Percentiles rank a stretch among this genome's conserved stretches.
Conservation (phyloP, 345 rosid species). For the Citrus inodora region DNA sequence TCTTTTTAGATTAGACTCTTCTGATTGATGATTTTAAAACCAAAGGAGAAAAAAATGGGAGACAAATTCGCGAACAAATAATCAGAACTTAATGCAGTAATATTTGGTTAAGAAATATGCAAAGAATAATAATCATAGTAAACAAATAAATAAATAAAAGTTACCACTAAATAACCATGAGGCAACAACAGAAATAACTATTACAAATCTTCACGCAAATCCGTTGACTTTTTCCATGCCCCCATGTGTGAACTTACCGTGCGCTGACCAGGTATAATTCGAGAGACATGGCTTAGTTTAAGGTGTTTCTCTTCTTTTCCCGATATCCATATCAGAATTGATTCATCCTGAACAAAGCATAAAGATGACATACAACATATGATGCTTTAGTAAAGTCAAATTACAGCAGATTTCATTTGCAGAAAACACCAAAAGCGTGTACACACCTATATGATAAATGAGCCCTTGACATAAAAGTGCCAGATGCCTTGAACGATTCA, state of each 20-base stretch:
- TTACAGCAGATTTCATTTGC: not conserved
- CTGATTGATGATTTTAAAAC: not conserved
- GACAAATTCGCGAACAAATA: not conserved
- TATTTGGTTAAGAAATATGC: constrained; percentile 8
- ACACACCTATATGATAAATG: not conserved
- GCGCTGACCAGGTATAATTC: constrained; percentile 77
- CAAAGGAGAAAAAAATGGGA: not conserved
- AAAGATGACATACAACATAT: constrained; percentile 4
- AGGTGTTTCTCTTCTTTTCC: constrained; percentile 74
- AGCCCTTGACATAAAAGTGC: not conserved
- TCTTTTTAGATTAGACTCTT: not conserved
- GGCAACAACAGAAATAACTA: not conserved
- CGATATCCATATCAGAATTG: constrained; percentile 70
- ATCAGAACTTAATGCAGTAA: not conserved
- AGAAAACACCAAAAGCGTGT: not conserved
- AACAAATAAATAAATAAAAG: not conserved
- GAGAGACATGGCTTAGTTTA: constrained; percentile 62
- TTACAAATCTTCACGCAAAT: not conserved
- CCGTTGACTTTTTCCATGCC: not conserved
- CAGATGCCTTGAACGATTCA: not conserved
- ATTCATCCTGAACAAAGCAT: constrained; percentile 62
- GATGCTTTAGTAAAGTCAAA: not conserved
- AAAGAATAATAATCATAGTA: not conserved
- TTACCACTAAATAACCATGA: not conserved
- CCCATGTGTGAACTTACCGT: constrained; percentile 48